These are phyloP conservation scores for Fusarium sp. DNA, from an alignment of 2,329 filamentous ascomycete species.

Conservation along the genomic window DNA sequence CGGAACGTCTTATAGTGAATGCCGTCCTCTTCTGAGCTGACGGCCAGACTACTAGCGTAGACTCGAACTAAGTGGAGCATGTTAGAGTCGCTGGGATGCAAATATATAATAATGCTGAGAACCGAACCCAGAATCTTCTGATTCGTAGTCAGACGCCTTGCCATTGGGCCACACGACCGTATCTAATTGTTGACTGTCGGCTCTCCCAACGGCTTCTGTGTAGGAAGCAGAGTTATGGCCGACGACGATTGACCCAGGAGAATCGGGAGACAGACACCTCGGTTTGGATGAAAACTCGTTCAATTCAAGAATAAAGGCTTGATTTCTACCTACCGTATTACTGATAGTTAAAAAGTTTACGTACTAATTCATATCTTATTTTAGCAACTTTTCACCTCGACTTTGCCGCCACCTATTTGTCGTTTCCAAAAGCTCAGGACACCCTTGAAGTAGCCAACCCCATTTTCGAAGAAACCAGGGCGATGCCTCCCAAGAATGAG, in stretches of 20 bases:
- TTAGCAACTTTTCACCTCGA: conserved; percentile 12
- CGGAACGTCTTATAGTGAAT: too few species aligned
- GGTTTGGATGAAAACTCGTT: too few species aligned
- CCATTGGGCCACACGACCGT: conserved; percentile 42
- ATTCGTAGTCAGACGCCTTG: conserved; percentile 49
- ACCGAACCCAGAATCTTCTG: conserved; percentile 49
- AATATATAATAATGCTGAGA: conserved; percentile 42
- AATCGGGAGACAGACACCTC: too few species aligned
- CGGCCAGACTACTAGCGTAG: too few species aligned
- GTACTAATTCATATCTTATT: background rate
- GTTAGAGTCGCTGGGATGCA: background rate
- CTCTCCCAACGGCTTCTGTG: background rate
- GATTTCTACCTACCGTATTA: too few species aligned
- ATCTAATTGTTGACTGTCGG: background rate
- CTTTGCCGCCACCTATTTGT: conserved; percentile 29
- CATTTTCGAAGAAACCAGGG: conserved; percentile 22
- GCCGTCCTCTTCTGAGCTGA: too few species aligned
- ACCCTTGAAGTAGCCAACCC: conserved; percentile 23
- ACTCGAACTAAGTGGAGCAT: too few species aligned
- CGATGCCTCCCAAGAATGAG: conserved; percentile 22
- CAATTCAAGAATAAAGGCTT: too few species aligned
- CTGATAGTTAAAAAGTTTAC: too few species aligned
- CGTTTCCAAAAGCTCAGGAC: conserved; percentile 15
- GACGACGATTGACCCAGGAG: too few species aligned
- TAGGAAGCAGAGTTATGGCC: fast-evolving